These are phyloP conservation scores for Ambrosiella beaveri DNA, from an alignment of 2,329 filamentous ascomycete species.

Conservation along the genomic window DNA sequence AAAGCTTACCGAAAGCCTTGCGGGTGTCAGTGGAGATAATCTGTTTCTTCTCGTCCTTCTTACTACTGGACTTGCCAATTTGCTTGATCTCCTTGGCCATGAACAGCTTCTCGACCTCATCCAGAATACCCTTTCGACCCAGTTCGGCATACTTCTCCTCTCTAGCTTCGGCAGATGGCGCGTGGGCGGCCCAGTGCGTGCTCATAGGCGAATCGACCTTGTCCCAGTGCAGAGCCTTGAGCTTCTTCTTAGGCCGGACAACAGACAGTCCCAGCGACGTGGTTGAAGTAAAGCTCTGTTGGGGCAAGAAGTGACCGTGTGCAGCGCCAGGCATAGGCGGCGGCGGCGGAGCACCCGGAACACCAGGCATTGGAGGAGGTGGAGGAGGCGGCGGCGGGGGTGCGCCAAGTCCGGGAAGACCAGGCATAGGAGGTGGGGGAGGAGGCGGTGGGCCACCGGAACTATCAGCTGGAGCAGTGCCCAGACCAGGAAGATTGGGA, in stretches of 20 bases:
- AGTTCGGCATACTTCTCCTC: constrained; percentile 94
- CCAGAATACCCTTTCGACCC: constrained; percentile 83
- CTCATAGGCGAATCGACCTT: constrained; percentile 86
- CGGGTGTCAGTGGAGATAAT: constrained; percentile 82
- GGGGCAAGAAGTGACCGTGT: constrained; percentile 60
- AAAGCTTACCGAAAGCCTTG: constrained; percentile 56
- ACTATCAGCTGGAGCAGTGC: constrained; percentile 23
- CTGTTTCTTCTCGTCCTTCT: constrained; percentile 93
- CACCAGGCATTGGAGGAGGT: constrained; percentile 23
- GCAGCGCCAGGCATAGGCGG: constrained; percentile 51
- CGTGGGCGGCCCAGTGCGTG: constrained; percentile 81
- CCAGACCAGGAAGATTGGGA: constrained; percentile 22
- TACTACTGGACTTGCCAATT: constrained; percentile 50
- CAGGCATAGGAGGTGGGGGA: constrained; percentile 27
- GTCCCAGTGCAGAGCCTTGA: constrained; percentile 98
- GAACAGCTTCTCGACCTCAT: constrained; percentile 95
- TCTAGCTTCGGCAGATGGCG: constrained; percentile 69
- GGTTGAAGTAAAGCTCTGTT: constrained; percentile 37
- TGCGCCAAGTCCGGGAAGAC: constrained; percentile 25
- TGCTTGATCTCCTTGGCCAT: constrained; percentile 92
- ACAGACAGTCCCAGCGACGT: constrained; percentile 53
- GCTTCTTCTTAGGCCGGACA: constrained; percentile 92
- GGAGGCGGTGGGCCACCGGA: constrained; percentile 26
- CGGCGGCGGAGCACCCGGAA: constrained; percentile 34
- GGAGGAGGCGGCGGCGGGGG: constrained; percentile 26